These are phyloP conservation scores for Nyctanthes arbortristis DNA, from an alignment of 257 asterid species.

Conservation along the genomic window DNA sequence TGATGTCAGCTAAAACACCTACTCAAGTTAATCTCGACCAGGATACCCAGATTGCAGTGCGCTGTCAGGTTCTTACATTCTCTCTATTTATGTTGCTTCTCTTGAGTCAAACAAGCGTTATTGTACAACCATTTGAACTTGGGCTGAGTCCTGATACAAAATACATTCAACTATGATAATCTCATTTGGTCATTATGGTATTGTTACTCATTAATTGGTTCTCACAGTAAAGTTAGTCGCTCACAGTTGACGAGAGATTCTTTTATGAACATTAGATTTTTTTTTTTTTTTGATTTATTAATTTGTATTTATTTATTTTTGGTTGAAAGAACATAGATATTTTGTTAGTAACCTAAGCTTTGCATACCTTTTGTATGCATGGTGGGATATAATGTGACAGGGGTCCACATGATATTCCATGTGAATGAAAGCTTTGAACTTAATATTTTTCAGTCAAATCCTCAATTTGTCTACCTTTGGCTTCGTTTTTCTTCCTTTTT, in stretches of 20 bases:
- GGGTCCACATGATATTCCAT: not conserved
- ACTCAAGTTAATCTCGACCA: slow-evolving; percentile 57
- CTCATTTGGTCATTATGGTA: not conserved
- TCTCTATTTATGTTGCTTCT: not conserved
- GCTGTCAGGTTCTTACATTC: slow-evolving; percentile 77
- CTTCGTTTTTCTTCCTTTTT: too few species aligned
- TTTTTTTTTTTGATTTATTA: too few species aligned
- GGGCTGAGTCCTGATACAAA: not conserved
- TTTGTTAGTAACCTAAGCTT: not conserved
- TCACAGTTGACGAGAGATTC: not conserved
- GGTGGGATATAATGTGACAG: not conserved
- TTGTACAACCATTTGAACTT: not conserved
- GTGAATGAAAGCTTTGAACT: not conserved
- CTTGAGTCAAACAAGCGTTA: not conserved
- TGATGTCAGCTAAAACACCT: slow-evolving; percentile 78
- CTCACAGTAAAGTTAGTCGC: not conserved
- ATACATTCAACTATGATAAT: not conserved
- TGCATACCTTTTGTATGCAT: not conserved
- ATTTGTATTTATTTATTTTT: too few species aligned
- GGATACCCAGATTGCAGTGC: slow-evolving; percentile 67
- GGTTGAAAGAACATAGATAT: not conserved
- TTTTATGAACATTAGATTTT: too few species aligned
- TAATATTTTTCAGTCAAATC: not conserved
- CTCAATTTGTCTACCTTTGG: too few species aligned
- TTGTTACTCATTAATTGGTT: not conserved